Evolutionary conservation across 2,329 filamentous ascomycete genomes (phyloP).

Genomic region (Daldinia eschscholtzii): DNA sequence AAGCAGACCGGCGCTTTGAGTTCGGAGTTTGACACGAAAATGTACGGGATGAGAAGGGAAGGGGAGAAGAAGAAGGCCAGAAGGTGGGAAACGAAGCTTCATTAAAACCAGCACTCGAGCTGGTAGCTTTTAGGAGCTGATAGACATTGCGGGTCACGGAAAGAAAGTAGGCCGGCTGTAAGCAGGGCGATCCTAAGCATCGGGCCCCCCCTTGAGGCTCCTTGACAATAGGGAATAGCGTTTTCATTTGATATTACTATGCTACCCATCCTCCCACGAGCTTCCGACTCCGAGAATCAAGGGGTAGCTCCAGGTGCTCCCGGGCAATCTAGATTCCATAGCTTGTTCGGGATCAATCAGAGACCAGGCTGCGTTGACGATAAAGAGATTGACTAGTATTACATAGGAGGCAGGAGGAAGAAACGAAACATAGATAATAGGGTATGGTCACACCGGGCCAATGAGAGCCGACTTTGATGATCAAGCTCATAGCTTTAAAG

Average conservation of each 20-base stretch:
- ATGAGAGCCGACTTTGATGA: slow-evolving; percentile 30
- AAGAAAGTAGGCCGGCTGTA: slow-evolving; percentile 49
- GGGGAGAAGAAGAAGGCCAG: slow-evolving; percentile 46
- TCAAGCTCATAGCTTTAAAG: slow-evolving; percentile 37
- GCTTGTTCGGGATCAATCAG: slow-evolving; percentile 25
- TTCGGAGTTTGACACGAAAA: slow-evolving; percentile 51
- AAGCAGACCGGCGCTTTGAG: slow-evolving; percentile 67
- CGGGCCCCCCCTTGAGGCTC: slow-evolving; percentile 45
- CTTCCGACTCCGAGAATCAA: slow-evolving; percentile 46
- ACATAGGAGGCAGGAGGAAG: slow-evolving; percentile 32
- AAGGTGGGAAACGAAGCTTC: slow-evolving; percentile 48
- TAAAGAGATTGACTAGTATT: slow-evolving; percentile 22
- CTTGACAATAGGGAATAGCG: slow-evolving; percentile 36
- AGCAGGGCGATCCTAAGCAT: slow-evolving; percentile 45
- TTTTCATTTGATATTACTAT: slow-evolving; percentile 32
- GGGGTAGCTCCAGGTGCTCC: slow-evolving; percentile 32
- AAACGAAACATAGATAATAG: slow-evolving; percentile 48
- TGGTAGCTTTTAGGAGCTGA: slow-evolving; percentile 33
- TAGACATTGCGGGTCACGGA: slow-evolving; percentile 50
- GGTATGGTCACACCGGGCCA: slow-evolving; percentile 34
- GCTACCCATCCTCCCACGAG: slow-evolving; percentile 29
- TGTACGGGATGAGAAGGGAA: slow-evolving; percentile 52
- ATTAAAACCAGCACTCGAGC: slow-evolving; percentile 47
- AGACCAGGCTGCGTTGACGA: slow-evolving; percentile 19
- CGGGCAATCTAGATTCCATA: slow-evolving; percentile 43